phyloP scores from a whole-genome alignment of 2,329 filamentous ascomycete species.

The Bisporella sp. region DNA sequence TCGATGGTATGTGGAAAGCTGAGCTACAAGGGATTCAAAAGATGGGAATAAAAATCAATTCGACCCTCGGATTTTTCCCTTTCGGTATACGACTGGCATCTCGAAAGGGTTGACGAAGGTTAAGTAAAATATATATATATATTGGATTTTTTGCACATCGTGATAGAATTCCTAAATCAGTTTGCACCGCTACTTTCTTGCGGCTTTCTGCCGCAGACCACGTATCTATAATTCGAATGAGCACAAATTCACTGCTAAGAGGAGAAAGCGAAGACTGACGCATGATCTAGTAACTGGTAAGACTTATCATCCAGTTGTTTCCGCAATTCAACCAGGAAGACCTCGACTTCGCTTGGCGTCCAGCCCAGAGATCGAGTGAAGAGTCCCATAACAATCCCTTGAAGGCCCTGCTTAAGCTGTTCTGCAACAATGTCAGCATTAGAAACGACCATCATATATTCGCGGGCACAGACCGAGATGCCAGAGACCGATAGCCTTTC shows the following conservation, averaged over 20 bases:
- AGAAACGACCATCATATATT: constrained; percentile 4
- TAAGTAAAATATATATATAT: no score
- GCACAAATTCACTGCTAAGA: neutral
- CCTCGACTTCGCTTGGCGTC: constrained; percentile 28
- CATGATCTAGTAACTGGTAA: constrained; percentile 5
- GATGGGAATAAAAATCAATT: neutral
- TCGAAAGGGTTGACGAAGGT: no score
- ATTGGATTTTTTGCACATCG: no score
- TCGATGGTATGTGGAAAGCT: neutral
- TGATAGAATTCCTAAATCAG: no score
- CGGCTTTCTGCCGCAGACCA: no score
- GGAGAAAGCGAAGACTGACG: constrained; percentile 1
- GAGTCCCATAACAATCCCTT: constrained; percentile 30
- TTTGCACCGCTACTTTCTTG: no score
- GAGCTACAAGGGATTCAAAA: neutral
- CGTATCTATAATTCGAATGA: no score
- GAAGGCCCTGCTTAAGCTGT: constrained; percentile 24
- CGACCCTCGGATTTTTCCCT: neutral
- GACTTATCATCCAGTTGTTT: constrained; percentile 27
- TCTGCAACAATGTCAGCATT: constrained; percentile 5
- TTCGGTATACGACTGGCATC: no score
- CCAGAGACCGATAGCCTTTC: constrained; percentile 8
- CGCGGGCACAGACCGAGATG: constrained; percentile 17
- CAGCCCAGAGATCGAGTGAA: constrained; percentile 30
- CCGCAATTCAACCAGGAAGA: constrained; percentile 29